phyloP scores from a whole-genome alignment of 306 rosid genomes.

The Dalbergia cultrata region DNA sequence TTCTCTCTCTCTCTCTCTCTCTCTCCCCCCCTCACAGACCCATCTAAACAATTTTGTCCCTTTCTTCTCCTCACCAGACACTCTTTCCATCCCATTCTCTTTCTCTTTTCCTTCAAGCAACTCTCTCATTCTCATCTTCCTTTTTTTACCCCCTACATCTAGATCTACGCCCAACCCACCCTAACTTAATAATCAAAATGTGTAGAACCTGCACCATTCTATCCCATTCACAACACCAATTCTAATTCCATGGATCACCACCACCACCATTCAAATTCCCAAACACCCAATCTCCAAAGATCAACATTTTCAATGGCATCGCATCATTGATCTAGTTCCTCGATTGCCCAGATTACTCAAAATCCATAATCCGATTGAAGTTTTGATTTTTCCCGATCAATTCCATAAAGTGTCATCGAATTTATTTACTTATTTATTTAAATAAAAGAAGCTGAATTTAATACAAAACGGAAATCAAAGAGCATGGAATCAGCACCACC shows the following conservation, averaged over 20 bases:
- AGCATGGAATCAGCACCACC: conserved; percentile 53
- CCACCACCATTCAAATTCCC: neutral
- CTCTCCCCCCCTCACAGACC: neutral
- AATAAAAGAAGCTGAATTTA: neutral
- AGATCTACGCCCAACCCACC: neutral
- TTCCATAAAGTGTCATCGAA: neutral
- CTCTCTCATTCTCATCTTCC: neutral
- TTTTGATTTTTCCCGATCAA: neutral
- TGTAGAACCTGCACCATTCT: no score
- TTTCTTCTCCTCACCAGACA: neutral
- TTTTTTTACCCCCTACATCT: neutral
- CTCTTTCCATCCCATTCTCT: conserved; percentile 11
- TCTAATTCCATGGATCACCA: neutral
- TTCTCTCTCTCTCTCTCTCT: neutral
- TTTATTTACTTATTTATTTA: no score
- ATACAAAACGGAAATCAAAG: neutral
- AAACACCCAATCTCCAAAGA: neutral
- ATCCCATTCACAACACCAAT: neutral
- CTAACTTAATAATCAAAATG: no score
- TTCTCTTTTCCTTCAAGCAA: conserved; percentile 22
- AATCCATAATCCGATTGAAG: neutral
- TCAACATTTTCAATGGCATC: neutral
- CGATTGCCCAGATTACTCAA: neutral
- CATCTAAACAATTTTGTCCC: conserved; percentile 25
- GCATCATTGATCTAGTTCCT: neutral